These are phyloP conservation scores for Monilinia fructicola DNA, from an alignment of 2,329 filamentous ascomycete genomes.

Conservation along the genomic window DNA sequence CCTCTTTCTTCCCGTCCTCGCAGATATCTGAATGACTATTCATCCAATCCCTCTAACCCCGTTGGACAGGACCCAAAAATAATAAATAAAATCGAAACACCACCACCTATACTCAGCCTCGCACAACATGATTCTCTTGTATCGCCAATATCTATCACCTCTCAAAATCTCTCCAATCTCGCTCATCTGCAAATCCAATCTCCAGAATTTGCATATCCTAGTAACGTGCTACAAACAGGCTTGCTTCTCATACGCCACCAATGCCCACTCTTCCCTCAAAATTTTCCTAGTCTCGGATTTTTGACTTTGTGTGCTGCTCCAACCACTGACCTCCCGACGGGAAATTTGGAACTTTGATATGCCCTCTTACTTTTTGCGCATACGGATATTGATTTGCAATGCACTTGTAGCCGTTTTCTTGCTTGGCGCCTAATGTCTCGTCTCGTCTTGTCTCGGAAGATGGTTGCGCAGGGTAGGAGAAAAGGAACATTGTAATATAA, in stretches of 20 bases:
- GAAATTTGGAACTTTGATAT: not conserved
- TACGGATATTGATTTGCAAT: not conserved
- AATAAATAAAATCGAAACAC: not conserved
- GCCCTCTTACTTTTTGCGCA: not conserved
- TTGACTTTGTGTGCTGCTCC: not conserved
- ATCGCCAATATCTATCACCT: conserved; percentile 11
- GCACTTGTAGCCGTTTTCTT: not conserved
- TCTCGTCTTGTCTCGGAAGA: conserved; percentile 12
- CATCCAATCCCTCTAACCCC: not conserved
- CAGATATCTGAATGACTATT: not conserved
- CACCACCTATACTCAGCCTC: not conserved
- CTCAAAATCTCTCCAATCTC: conserved; percentile 9
- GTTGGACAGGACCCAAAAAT: not conserved
- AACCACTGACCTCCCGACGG: not conserved
- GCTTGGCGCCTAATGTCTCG: not conserved
- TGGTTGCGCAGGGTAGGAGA: not conserved
- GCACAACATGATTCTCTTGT: not conserved
- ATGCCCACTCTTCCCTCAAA: too few relatives aligned
- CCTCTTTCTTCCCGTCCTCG: not conserved
- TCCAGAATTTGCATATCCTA: not conserved
- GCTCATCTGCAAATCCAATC: conserved; percentile 7
- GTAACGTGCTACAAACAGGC: not conserved
- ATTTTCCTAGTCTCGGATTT: not conserved
- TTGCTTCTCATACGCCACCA: not conserved
- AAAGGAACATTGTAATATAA: not conserved